A percentile compares a stretch with the other conserved stretches of the same genome.
phyloP scores from a whole-genome alignment of 2,329 filamentous ascomycete genomes.

The Aspergillus sp. region DNA sequence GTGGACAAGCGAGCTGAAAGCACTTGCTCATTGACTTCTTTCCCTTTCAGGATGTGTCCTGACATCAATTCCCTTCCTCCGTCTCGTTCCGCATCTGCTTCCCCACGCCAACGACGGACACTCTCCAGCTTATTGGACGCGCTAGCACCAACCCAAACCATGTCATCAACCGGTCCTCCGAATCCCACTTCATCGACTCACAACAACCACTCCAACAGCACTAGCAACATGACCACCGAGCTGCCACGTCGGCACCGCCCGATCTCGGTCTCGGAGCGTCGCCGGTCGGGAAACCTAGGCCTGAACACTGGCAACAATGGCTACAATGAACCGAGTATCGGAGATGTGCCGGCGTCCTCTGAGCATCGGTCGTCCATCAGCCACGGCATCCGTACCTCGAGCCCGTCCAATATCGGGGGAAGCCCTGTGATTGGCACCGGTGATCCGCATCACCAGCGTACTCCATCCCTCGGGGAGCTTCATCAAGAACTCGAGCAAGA shows the following conservation, averaged over 20 bases:
- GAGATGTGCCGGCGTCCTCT: slow-evolving; percentile 38
- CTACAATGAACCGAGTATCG: slow-evolving; percentile 32
- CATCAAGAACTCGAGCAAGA: slow-evolving; percentile 58
- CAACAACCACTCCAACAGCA: slow-evolving; percentile 60
- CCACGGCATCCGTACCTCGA: slow-evolving; percentile 46
- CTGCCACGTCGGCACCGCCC: slow-evolving; percentile 50
- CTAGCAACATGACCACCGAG: slow-evolving; percentile 70
- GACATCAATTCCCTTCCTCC: slow-evolving; percentile 73
- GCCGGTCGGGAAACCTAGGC: slow-evolving; percentile 48
- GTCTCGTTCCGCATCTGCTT: slow-evolving; percentile 54
- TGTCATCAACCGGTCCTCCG: slow-evolving; percentile 15
- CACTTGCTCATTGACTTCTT: background rate
- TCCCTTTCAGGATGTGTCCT: slow-evolving; percentile 62
- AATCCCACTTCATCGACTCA: slow-evolving; percentile 16
- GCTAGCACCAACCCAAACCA: slow-evolving; percentile 56
- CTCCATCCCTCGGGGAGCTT: slow-evolving; percentile 54
- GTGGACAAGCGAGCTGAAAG: background rate
- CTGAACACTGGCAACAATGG: slow-evolving; percentile 37
- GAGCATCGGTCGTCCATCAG: slow-evolving; percentile 46
- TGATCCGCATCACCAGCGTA: slow-evolving; percentile 53
- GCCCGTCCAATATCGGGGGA: slow-evolving; percentile 48
- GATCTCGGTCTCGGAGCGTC: slow-evolving; percentile 46
- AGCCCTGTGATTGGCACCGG: slow-evolving; percentile 48
- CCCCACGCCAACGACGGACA: slow-evolving; percentile 40
- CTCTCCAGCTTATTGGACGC: slow-evolving; percentile 58